A percentile compares a stretch with the other conserved stretches of the same genome.
Conservation (phyloP, 257 asterid species). For the Penstemon eatonii region DNA sequence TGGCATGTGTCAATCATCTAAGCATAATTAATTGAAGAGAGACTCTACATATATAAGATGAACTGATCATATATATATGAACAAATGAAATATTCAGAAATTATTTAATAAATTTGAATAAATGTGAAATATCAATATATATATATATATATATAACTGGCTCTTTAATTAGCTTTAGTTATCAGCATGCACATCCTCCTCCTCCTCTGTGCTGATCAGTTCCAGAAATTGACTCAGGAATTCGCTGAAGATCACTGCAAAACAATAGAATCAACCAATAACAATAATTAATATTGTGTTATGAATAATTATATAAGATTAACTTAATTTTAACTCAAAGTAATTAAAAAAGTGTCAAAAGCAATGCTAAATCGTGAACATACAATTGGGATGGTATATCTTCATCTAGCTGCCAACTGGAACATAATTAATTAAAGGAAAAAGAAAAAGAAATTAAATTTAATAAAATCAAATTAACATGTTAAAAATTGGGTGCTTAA, state of each 20-base stretch:
- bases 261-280: background rate
- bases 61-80: too few relatives aligned
- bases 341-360: background rate
- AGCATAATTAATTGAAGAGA: too few relatives aligned
- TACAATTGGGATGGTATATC: conserved; percentile 61
- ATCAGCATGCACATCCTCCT: conserved; percentile 68
- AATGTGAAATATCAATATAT: too few relatives aligned
- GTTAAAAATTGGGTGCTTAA: background rate
- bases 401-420: conserved; percentile 69
- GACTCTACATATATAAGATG: too few relatives aligned
- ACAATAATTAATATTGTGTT: background rate
- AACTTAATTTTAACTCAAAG: background rate
- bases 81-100: too few relatives aligned
- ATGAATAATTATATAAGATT: background rate
- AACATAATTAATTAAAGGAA: background rate
- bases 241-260: conserved; percentile 59
- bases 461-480: background rate
- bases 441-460: background rate
- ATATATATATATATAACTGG: too few relatives aligned
- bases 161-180: too few relatives aligned
- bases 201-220: conserved; percentile 48
- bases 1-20: too few relatives aligned
- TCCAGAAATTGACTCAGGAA: conserved; percentile 64
- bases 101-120: too few relatives aligned
- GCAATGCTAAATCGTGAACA: conserved; percentile 23